phyloP scores from a whole-genome alignment of 176 grass and related monocot genomes.

The Guadua angustifolia region DNA sequence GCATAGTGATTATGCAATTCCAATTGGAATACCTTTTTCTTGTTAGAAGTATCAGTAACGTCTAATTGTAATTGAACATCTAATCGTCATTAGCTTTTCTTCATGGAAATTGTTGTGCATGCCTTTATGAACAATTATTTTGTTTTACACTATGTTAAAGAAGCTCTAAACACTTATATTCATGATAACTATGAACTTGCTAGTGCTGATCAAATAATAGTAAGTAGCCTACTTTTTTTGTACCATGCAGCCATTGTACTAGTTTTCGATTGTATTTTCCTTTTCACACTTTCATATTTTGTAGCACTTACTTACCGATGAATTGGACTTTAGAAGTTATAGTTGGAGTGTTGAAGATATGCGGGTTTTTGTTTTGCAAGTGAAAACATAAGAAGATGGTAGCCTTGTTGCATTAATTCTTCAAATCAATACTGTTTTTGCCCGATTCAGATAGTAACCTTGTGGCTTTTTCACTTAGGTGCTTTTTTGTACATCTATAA shows the following conservation, averaged over 20 bases:
- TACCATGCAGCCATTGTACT: neutral
- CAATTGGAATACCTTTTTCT: neutral
- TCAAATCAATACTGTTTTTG: constrained; percentile 12
- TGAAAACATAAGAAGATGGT: neutral
- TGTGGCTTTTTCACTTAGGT: neutral
- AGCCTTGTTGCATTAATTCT: constrained; percentile 16
- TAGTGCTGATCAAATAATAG: neutral
- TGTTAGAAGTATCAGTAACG: neutral
- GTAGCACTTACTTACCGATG: neutral
- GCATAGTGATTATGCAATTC: constrained; percentile 23
- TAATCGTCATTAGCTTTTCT: neutral
- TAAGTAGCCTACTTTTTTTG: neutral
- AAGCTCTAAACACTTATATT: neutral
- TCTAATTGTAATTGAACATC: constrained; percentile 8
- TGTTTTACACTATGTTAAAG: neutral
- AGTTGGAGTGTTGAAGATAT: neutral
- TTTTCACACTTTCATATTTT: neutral
- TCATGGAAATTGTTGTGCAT: neutral
- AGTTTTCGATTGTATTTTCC: neutral
- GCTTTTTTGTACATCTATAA: neutral
- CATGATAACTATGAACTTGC: constrained; percentile 4
- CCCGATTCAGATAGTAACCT: constrained; percentile 5
- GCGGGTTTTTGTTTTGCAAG: neutral
- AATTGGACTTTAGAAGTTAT: neutral
- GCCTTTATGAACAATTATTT: neutral